Evolutionary conservation across 2,329 filamentous ascomycete genomes (phyloP), one percentile per base, ranked within the genome.

Genomic region (Pseudogymnoascus verrucosus): DNA sequence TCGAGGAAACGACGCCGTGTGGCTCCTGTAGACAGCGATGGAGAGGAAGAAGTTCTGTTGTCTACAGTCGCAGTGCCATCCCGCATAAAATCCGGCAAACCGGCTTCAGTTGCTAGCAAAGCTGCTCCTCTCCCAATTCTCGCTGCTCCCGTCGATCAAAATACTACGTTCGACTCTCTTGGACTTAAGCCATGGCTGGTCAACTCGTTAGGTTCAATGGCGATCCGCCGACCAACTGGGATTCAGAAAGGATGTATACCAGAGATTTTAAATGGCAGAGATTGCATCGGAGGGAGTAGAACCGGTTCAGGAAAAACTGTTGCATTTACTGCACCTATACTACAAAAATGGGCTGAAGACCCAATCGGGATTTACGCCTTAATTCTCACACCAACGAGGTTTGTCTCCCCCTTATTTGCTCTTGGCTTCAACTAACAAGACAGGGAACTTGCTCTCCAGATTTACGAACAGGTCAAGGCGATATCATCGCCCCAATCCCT

Each of bases 241-340:
- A 98, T 99, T 79, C 95, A 99, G 71, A 91, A 89, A 71, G 88
- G 87, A 62, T 96, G 91, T 73, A 98, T 99, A 71, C 93, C 93
- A 1, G 89, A 95, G 74, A 97, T 98, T 65, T 76, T 99, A 36
- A 88, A 91, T 69, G 95, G 95, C 5, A 84, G 90, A 70, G 93
- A 99, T 77, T 97, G 92, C 73, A 97, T 99, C 70, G 95, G 95
- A 72, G 93, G 93, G 39, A 96, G 91, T 72, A 84, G 92, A 67
- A 99, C 95, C 0, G 95, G 95, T 80, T 97, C 93, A 11, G 95
- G 95, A 77, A 99, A 99, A 79, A 99, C 95, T 3, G 88, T 98
- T 47, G 93, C 95, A 1, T 99, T 99, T 76, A 90, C 93, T 0
- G 91, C 93, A 8, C 95, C 95, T 0, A 96, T 99, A 65, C 79